These are phyloP conservation scores for Phytopythium chamaehyphon DNA, from an alignment of 352 stramenopile genomes.

Conservation along the genomic window DNA sequence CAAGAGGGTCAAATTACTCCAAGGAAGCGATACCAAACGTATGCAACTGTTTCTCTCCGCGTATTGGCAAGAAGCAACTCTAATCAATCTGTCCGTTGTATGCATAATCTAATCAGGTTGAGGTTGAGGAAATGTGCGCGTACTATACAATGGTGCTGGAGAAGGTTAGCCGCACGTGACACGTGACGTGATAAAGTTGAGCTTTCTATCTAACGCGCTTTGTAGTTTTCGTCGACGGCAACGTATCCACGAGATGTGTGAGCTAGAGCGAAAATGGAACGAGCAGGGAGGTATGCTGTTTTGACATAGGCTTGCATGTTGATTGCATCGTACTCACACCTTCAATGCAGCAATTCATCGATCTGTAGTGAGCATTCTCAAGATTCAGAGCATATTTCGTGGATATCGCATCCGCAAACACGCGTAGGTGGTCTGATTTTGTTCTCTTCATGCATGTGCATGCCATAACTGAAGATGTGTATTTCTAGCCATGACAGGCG, in stretches of 20 bases:
- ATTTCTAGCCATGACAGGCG: conserved; percentile 3
- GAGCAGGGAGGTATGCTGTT: too few species aligned
- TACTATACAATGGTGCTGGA: conserved; percentile 19
- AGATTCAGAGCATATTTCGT: conserved; percentile 45
- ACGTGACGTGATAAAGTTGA: too few species aligned
- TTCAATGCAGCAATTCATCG: conserved; percentile 9
- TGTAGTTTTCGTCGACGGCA: too few species aligned
- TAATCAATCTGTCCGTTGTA: conserved; percentile 6
- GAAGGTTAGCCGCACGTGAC: too few species aligned
- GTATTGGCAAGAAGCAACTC: conserved; percentile 5
- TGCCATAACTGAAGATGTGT: neutral
- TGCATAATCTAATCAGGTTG: conserved; percentile 11
- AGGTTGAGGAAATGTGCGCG: conserved; percentile 2
- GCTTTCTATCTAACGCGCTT: too few species aligned
- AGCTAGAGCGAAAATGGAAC: too few species aligned
- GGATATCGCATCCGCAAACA: conserved; percentile 31
- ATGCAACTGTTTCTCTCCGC: neutral
- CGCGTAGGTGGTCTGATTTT: conserved; percentile 8
- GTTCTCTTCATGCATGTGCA: too few species aligned
- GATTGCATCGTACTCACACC: too few species aligned
- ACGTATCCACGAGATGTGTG: too few species aligned
- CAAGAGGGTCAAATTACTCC: conserved; percentile 6
- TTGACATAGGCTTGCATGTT: too few species aligned
- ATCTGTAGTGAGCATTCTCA: conserved; percentile 26
- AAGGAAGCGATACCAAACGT: conserved; percentile 29